These are phyloP conservation scores for Exophiala lecanii-corni DNA, from an alignment of 2,329 filamentous ascomycete genomes.

Conservation along the genomic window DNA sequence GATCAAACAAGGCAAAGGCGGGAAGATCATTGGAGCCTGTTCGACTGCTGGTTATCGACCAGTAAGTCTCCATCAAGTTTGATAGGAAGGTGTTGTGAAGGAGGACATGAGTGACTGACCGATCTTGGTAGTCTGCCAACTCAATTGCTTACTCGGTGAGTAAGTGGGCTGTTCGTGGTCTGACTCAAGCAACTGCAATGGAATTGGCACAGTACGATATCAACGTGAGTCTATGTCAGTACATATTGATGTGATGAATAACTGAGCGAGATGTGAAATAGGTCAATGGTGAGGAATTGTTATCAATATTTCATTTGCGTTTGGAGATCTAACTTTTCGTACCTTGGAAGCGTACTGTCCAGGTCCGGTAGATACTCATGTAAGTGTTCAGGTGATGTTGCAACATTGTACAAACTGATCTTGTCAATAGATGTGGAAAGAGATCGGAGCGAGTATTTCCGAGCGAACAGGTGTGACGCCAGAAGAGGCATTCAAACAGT, in stretches of 20 bases:
- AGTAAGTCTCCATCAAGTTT: no score
- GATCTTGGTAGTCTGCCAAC: slow-evolving; percentile 31
- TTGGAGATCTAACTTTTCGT: not conserved
- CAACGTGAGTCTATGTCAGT: slow-evolving; percentile 50
- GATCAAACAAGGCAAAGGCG: slow-evolving; percentile 51
- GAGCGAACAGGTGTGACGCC: slow-evolving; percentile 47
- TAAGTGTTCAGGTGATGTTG: not conserved
- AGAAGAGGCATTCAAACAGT: slow-evolving; percentile 48
- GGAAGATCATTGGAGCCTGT: slow-evolving; percentile 50
- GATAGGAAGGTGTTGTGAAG: no score
- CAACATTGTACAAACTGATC: not conserved
- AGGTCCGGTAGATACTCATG: slow-evolving; percentile 58
- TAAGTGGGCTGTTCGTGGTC: slow-evolving; percentile 63
- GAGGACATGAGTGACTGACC: not conserved
- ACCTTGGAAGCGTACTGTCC: slow-evolving; percentile 52
- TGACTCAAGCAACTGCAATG: slow-evolving; percentile 62
- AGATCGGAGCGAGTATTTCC: slow-evolving; percentile 57
- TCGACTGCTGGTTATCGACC: slow-evolving; percentile 55
- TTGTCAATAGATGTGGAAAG: slow-evolving; percentile 55
- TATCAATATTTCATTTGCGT: not conserved
- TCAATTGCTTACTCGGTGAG: slow-evolving; percentile 58
- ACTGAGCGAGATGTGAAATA: no score
- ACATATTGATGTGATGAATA: not conserved
- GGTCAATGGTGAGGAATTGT: not conserved
- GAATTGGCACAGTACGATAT: slow-evolving; percentile 60